Evolutionary conservation across 352 stramenopile genomes (phyloP), one percentile per base, ranked within the genome.

Genomic region (Globisporangium takayamanum): DNA sequence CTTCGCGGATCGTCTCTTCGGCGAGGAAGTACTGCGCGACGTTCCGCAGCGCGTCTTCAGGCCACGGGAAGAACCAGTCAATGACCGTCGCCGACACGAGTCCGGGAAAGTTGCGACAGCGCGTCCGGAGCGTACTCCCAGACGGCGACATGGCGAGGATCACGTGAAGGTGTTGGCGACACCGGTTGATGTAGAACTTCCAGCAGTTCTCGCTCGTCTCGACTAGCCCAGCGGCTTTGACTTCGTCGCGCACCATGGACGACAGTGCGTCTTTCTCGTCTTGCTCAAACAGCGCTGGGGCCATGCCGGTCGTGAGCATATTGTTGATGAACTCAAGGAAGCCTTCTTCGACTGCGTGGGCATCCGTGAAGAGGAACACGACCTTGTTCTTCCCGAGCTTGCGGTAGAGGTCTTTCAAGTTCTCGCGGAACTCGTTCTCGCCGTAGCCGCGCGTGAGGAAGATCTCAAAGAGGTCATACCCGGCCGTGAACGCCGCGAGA

Each of bases 261-360:
- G 79, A 80, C 2, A 97, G 70, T 10, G 70, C 73, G 49, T 98
- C 94, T 44, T 91, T 88, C 60, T 98, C 94, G 44, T 98, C 92
- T 22, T 89, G 71, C 53, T 96, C 92, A 65, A 98, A 98, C 2
- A 98, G 64, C 2, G 90, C 92, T 1, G 94, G 92, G 12, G 98
- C 93, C 71, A 97, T 94, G 1, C 94, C 94, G 0, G 93, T 98
- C 0, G 93, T 98, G 7, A 98, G 74, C 88, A 98, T 98, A 60
- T 98, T 98, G 74, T 98, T 98, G 60, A 98, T 94, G 55, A 97
- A 97, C 64, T 98, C 94, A 18, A 98, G 74, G 60, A 98, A 98
- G 2, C 90, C 94, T 80, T 98, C 94, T 62, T 98, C 88, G 2
- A 98, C 92, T 0, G 97, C 92, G 60, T 98, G 93, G 0, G 93